A percentile compares a stretch with the other conserved stretches of the same genome.
phyloP scores from a whole-genome alignment of 139 green algal genomes.

The Volvox africanus region DNA sequence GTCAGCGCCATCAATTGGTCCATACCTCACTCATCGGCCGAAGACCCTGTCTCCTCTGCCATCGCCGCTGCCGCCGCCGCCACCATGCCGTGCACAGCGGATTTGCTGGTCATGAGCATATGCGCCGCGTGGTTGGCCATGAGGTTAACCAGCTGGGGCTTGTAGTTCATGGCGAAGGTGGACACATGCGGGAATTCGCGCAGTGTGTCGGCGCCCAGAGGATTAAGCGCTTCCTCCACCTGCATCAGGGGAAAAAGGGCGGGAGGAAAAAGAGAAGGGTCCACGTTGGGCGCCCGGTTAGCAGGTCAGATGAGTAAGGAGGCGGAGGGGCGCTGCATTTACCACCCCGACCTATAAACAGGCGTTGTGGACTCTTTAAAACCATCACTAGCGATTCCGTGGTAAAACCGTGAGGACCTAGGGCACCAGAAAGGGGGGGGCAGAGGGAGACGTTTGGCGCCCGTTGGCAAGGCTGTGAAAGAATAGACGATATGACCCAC shows the following conservation, averaged over 20 bases:
- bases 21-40: too few relatives aligned
- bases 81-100: background rate
- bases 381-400: too few relatives aligned
- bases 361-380: too few relatives aligned
- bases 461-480: too few relatives aligned
- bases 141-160: constrained; percentile 26
- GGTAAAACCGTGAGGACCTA: too few relatives aligned
- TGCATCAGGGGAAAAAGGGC: background rate
- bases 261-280: background rate
- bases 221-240: background rate
- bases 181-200: constrained; percentile 31
- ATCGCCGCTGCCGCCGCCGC: background rate
- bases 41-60: background rate
- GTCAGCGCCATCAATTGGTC: too few relatives aligned
- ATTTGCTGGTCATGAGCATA: constrained; percentile 6
- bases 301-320: too few relatives aligned
- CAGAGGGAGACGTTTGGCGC: too few relatives aligned
- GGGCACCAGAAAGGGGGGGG: too few relatives aligned
- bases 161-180: constrained; percentile 43
- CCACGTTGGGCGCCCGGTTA: background rate
- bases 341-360: too few relatives aligned
- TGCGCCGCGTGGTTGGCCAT: constrained; percentile 21
- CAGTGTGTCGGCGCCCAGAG: constrained; percentile 18
- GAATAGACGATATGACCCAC: too few relatives aligned
- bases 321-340: too few relatives aligned